Percentiles rank a stretch among this genome's conserved stretches.
phyloP scores from a whole-genome alignment of 495 filamentous ascomycete species.

The Penicillium robsamsonii region DNA sequence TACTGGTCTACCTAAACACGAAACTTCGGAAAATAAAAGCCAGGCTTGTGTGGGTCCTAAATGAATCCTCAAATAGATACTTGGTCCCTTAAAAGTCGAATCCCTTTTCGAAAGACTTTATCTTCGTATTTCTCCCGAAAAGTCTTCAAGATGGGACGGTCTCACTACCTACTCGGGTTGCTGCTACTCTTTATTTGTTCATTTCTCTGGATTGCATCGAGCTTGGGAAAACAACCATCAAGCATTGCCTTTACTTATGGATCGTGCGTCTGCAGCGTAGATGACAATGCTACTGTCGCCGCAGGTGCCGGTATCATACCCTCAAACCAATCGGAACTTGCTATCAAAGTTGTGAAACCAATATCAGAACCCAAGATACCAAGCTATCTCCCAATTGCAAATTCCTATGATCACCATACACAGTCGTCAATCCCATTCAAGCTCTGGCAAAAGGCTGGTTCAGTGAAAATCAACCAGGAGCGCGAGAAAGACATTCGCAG shows the following conservation, averaged over 20 bases:
- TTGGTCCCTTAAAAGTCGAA: background rate
- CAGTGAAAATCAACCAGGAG: conserved; percentile 14
- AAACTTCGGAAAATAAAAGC: background rate
- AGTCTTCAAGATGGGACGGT: background rate
- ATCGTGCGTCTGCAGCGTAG: background rate
- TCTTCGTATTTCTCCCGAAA: background rate
- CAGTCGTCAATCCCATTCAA: conserved; percentile 19
- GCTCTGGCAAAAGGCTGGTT: conserved; percentile 36
- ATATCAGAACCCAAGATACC: background rate
- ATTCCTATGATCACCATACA: background rate
- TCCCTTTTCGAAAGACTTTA: background rate
- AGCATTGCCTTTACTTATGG: background rate
- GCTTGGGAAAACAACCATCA: background rate
- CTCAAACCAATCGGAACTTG: background rate
- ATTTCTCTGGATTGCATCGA: background rate
- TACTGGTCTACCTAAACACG: background rate
- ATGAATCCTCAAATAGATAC: background rate
- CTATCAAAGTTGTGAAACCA: background rate
- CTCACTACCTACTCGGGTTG: conserved; percentile 1
- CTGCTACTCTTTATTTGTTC: background rate
- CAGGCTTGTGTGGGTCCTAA: background rate
- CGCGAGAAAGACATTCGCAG: conserved; percentile 16
- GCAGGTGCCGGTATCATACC: background rate
- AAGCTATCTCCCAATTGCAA: conserved; percentile 1
- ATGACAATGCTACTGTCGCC: background rate